Evolutionary conservation across 768 basidiomycete species (phyloP).

Genomic region (Suillus alpinus): DNA sequence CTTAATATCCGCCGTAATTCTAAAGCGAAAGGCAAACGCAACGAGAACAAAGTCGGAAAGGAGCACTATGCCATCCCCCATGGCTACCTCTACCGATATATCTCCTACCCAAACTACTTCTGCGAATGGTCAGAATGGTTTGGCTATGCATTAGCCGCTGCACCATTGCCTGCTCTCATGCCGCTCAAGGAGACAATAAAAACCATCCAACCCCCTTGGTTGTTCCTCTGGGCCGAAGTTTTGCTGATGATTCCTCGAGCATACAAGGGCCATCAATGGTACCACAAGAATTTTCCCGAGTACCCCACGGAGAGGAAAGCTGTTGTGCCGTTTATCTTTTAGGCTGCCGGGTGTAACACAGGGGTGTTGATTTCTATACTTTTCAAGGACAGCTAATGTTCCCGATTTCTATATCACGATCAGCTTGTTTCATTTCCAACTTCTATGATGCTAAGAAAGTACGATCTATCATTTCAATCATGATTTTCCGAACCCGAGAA

Average conservation of each 20-base stretch:
- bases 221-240: conserved; percentile 76
- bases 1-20: conserved; percentile 75
- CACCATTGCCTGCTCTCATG: conserved; percentile 40
- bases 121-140: conserved; percentile 96
- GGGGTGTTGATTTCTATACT: neutral
- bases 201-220: conserved; percentile 65
- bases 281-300: conserved; percentile 70
- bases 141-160: conserved; percentile 78
- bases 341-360: conserved; percentile 4
- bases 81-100: conserved; percentile 68
- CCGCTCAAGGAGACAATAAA: conserved; percentile 40
- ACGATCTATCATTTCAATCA: neutral
- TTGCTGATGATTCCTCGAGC: conserved; percentile 80
- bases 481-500: neutral
- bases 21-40: conserved; percentile 31
- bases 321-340: conserved; percentile 79
- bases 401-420: neutral
- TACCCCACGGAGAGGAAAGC: conserved; percentile 78
- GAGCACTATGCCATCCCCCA: conserved; percentile 80
- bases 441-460: neutral
- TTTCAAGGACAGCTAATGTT: neutral
- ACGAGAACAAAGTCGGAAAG: conserved; percentile 22
- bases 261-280: conserved; percentile 83
- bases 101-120: conserved; percentile 92
- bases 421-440: neutral